Evolutionary conservation across 2,329 filamentous ascomycete genomes (phyloP).

Genomic region (Epichloe sibirici): DNA sequence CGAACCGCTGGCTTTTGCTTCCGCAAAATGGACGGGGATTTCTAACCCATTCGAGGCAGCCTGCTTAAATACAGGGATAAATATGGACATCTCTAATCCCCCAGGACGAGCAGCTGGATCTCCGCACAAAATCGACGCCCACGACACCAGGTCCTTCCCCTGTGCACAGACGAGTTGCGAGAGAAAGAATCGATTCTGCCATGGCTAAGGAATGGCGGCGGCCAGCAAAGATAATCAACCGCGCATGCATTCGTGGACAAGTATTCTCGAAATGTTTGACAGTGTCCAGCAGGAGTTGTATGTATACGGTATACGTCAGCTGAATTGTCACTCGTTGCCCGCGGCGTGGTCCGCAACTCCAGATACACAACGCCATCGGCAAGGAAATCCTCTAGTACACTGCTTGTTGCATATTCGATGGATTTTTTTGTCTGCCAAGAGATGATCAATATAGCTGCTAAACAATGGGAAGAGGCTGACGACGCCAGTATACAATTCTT

Average conservation of each 20-base stretch:
- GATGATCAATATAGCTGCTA: slow-evolving; percentile 65
- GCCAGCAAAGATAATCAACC: slow-evolving; percentile 65
- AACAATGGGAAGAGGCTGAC: slow-evolving; percentile 66
- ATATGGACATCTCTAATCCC: slow-evolving; percentile 44
- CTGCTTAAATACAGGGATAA: slow-evolving; percentile 44
- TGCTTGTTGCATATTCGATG: slow-evolving; percentile 48
- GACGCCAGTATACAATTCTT: too few species aligned
- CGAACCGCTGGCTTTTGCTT: slow-evolving; percentile 45
- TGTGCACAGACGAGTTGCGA: slow-evolving; percentile 37
- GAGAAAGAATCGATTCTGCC: slow-evolving; percentile 49
- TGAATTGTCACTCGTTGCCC: slow-evolving; percentile 45
- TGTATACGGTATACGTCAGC: slow-evolving; percentile 43
- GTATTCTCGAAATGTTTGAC: slow-evolving; percentile 39
- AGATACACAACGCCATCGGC: slow-evolving; percentile 64
- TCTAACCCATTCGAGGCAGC: slow-evolving; percentile 44
- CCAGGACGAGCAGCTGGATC: slow-evolving; percentile 44
- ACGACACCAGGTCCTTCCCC: slow-evolving; percentile 47
- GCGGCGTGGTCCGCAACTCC: slow-evolving; percentile 70
- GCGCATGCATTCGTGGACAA: slow-evolving; percentile 38
- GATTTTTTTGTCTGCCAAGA: slow-evolving; percentile 50
- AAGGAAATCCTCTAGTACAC: slow-evolving; percentile 55
- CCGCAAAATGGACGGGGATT: slow-evolving; percentile 69
- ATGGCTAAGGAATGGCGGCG: slow-evolving; percentile 46
- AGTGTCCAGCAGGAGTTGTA: slow-evolving; percentile 52
- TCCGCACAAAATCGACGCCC: slow-evolving; percentile 65